A percentile compares a stretch with the other conserved stretches of the same genome.
Evolutionary conservation across 306 rosid genomes (phyloP).

Genomic region (Castanea crenata): DNA sequence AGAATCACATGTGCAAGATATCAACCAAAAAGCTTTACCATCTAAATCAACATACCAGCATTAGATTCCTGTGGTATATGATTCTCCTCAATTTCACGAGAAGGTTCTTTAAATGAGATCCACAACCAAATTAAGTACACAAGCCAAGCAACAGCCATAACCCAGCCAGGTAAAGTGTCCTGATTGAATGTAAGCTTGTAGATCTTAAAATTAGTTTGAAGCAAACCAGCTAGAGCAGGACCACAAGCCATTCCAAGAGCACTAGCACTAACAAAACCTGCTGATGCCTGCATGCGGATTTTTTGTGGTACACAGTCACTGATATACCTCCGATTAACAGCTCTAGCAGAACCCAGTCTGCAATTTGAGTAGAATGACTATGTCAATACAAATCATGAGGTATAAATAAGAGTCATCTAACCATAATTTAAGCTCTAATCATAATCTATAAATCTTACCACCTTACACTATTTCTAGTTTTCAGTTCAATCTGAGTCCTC

Average conservation of each 20-base stretch:
- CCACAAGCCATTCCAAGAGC: constrained; percentile 99
- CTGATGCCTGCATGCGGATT: constrained; percentile 96
- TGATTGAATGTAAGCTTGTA: constrained; percentile 79
- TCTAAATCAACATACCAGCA: constrained; percentile 52
- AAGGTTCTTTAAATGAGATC: constrained; percentile 84
- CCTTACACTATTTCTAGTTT: constrained; percentile 11
- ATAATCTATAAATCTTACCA: constrained; percentile 1
- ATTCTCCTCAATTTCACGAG: constrained; percentile 49
- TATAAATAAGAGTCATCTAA: not conserved
- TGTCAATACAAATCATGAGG: constrained; percentile 10
- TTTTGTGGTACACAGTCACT: constrained; percentile 93
- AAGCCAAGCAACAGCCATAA: constrained; percentile 91
- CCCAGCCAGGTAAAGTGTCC: constrained; percentile 95
- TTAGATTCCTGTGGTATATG: constrained; percentile 41
- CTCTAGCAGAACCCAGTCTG: constrained; percentile 99
- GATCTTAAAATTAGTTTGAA: constrained; percentile 78
- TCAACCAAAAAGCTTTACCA: constrained; percentile 10
- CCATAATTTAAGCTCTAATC: constrained; percentile 10
- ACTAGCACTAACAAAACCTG: constrained; percentile 97
- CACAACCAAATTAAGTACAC: constrained; percentile 80
- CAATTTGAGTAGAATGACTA: constrained; percentile 18
- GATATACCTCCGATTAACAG: constrained; percentile 95
- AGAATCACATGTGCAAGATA: not conserved
- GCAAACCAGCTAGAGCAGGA: constrained; percentile 93
- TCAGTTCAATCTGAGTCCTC: not conserved